Conservation (phyloP, 345 rosid species). For the Pistacia atlantica region DNA sequence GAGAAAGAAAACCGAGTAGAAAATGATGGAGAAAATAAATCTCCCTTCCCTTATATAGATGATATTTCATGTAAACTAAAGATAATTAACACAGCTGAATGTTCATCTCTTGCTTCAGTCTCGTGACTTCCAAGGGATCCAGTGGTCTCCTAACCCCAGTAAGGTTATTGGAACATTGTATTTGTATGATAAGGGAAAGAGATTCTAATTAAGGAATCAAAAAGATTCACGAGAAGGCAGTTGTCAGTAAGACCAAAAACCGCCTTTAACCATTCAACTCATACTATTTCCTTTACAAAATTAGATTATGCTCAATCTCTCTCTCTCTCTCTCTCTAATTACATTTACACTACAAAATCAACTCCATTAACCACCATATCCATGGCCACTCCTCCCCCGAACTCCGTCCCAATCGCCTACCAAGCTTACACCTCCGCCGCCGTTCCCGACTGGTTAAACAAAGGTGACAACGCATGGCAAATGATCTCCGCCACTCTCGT, state of each 20-base stretch:
- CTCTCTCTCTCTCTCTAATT: too few relatives aligned
- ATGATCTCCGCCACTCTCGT: conserved; percentile 50
- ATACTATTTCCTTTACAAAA: too few relatives aligned
- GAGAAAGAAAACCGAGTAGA: too few relatives aligned
- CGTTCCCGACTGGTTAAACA: conserved; percentile 53
- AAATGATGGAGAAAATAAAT: too few relatives aligned
- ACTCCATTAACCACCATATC: background rate
- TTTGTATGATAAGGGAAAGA: background rate
- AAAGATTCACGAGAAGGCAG: background rate
- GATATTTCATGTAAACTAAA: too few relatives aligned
- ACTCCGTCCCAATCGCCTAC: conserved; percentile 40
- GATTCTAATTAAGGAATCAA: background rate
- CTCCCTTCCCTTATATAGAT: too few relatives aligned
- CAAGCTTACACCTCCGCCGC: conserved; percentile 29
- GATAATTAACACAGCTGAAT: too few relatives aligned
- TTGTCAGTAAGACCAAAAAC: background rate
- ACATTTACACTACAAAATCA: background rate
- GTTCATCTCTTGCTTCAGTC: too few relatives aligned
- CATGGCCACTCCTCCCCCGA: conserved; percentile 28
- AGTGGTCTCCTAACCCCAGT: too few relatives aligned
- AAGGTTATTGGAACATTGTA: too few relatives aligned
- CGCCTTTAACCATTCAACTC: background rate
- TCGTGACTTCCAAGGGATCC: too few relatives aligned
- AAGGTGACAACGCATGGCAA: conserved; percentile 59
- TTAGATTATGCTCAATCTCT: too few relatives aligned